A percentile compares a stretch with the other conserved stretches of the same genome.
Conservation (phyloP, 2,329 filamentous ascomycete species). For the Anisogramma anomala region DNA sequence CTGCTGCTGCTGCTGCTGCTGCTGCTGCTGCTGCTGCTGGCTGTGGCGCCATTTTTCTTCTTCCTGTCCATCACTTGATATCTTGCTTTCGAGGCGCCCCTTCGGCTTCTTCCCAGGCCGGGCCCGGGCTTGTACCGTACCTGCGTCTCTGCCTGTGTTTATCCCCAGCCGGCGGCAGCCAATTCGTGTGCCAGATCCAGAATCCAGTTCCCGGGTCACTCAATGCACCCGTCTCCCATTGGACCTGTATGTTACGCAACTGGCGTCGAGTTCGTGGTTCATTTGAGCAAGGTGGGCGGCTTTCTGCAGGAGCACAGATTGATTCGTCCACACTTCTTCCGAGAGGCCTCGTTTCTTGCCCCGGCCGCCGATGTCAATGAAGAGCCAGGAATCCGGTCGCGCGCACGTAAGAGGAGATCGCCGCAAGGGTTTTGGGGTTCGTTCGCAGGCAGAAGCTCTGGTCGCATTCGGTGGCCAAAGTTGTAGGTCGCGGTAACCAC, state of each 20-base stretch:
- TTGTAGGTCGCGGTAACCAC: not conserved
- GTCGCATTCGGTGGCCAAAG: not conserved
- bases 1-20: slow-evolving; percentile 25
- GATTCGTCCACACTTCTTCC: slow-evolving; percentile 21
- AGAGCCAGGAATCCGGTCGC: not conserved
- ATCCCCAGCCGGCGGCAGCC: slow-evolving; percentile 19
- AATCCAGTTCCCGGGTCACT: slow-evolving; percentile 24
- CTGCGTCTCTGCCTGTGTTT: not conserved
- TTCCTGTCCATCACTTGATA: slow-evolving; percentile 25
- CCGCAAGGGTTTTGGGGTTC: not conserved
- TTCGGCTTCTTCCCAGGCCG: slow-evolving; percentile 12
- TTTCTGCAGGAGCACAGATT: slow-evolving; percentile 28
- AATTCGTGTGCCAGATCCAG: slow-evolving; percentile 20
- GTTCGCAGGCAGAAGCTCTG: not conserved
- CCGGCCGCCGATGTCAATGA: slow-evolving; percentile 3
- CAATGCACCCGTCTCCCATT: slow-evolving; percentile 30
- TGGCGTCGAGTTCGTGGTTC: slow-evolving; percentile 30
- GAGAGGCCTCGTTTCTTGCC: slow-evolving; percentile 12
- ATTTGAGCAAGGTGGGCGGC: slow-evolving; percentile 30
- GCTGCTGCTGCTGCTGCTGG: slow-evolving; percentile 27
- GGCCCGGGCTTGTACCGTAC: not conserved
- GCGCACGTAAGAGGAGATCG: not conserved
- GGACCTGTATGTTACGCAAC: slow-evolving; percentile 33
- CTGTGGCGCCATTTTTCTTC: slow-evolving; percentile 22
- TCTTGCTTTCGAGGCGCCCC: slow-evolving; percentile 1